Base-by-base conservation (phyloP, 2,329 filamentous ascomycete genomes). In the Akanthomyces dipterigenus region DNA sequence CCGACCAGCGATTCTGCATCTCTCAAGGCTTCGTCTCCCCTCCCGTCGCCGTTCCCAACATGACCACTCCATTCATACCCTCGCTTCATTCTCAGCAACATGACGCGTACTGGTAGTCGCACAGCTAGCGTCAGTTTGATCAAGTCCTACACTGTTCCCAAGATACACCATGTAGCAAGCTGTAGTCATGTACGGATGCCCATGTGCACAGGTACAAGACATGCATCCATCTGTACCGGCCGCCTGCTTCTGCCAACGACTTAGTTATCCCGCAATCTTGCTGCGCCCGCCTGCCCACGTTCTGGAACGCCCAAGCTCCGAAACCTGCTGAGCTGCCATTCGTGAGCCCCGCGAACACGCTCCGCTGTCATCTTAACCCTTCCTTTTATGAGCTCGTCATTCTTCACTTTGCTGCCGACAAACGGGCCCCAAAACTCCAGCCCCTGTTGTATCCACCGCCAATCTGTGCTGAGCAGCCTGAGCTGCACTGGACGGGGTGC, bases 311-410 rank as follows among this genome's bases (percentile, higher is more conserved):
- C 24, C 53, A 43, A 43, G 53, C 38, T 34, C 24, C 24, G 38
- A 55, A 22, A 34, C 11, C 53, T 55, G 34, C 36, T 34, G n/a
- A 31, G 24, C 40, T 26, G 38, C 40, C 38, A 55, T 45, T 55
- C 40, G 48, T 22, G 28, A 50, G 48, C 48, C 51, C 51, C 42
- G 48, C 18, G 18, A 36, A 38, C 6, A 38, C 31, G 49, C 51
- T 55, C 51, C 51, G 53, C 38, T 43, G 38, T 45, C 53, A 55
- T 55, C 53, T 55, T 54, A 54, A 42, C 16, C 18, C 40, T 38
- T 16, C n/a, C 11, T 18, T 34, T 45, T 24, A 55, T 45, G 43
- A 55, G 53, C 24, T 43, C 18, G 40, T 55, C 26, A 43, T 45
- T 31, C 26, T 45, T 31, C 26, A 36, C 54, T 24, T 45, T n/a